A percentile compares a stretch with the other conserved stretches of the same genome.
Conservation (phyloP, 495 filamentous ascomycete species). For the Penicillium ochrochloron region DNA sequence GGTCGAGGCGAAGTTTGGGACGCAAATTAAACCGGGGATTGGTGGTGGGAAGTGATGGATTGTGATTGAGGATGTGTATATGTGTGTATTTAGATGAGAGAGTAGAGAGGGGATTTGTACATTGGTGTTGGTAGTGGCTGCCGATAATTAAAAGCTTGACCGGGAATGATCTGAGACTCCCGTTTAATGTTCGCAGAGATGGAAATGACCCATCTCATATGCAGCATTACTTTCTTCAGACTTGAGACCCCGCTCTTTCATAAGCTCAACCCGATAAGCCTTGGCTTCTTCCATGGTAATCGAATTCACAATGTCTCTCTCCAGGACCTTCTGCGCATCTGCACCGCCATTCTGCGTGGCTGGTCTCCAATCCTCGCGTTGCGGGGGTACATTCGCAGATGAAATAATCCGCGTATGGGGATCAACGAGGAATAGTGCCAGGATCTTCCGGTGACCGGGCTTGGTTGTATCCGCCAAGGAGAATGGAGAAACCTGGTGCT, state of each 20-base stretch:
- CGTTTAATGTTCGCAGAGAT: constrained; percentile 36
- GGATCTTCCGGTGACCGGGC: constrained; percentile 59
- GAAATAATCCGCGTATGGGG: constrained; percentile 54
- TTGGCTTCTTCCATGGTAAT: constrained; percentile 52
- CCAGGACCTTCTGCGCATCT: constrained; percentile 20
- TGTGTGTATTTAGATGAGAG: not conserved
- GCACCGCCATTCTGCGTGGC: constrained; percentile 11
- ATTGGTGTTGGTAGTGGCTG: not conserved
- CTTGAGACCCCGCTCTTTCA: constrained; percentile 46
- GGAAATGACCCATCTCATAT: constrained; percentile 28
- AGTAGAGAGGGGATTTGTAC: not conserved
- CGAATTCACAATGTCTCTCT: constrained; percentile 27
- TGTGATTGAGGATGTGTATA: not conserved
- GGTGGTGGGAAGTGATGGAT: not conserved
- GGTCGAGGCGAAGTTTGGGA: constrained; percentile 35
- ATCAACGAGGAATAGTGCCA: constrained; percentile 63
- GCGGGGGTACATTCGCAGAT: constrained; percentile 62
- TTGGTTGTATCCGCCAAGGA: constrained; percentile 50
- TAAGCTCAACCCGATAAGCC: constrained; percentile 49
- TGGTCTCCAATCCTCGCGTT: constrained; percentile 44
- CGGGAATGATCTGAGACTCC: not conserved
- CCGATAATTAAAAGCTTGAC: too few relatives aligned
- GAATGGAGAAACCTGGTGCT: constrained; percentile 59
- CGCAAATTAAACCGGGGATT: constrained; percentile 6
- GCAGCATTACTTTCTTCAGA: constrained; percentile 18